Percentiles rank a stretch among this genome's conserved stretches.
Conservation (phyloP, 345 rosid species). For the Eucalyptus marginata region DNA sequence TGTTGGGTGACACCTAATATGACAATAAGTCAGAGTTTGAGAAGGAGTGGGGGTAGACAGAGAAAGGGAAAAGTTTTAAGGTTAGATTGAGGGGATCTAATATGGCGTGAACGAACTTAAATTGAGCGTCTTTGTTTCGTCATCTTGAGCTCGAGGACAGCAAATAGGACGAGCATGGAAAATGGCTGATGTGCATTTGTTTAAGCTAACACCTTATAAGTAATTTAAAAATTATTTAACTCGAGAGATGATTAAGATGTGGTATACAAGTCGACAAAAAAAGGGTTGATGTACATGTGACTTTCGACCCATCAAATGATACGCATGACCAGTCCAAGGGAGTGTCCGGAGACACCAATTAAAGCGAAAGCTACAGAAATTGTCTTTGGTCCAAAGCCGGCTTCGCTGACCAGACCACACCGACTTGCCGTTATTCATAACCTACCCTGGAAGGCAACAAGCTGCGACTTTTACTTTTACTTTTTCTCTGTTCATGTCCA, state of each 20-base stretch:
- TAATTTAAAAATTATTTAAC: not conserved
- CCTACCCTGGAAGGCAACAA: not conserved
- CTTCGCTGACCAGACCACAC: not conserved
- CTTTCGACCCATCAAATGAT: not conserved
- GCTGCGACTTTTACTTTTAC: not conserved
- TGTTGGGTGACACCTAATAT: not conserved
- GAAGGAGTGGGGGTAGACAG: not conserved
- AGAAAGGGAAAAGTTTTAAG: not conserved
- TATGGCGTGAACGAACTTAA: not conserved
- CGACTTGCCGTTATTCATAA: not conserved
- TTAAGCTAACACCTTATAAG: not conserved
- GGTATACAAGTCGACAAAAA: not conserved
- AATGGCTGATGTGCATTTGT: not conserved
- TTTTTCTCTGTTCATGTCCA: not conserved
- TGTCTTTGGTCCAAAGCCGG: not conserved
- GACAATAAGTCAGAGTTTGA: not conserved
- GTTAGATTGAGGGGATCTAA: not conserved
- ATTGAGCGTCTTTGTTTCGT: not conserved
- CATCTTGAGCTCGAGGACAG: not conserved
- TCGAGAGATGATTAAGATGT: not conserved
- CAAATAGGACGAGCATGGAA: not conserved
- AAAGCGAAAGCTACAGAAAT: not conserved
- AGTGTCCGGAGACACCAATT: not conserved
- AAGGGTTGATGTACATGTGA: not conserved
- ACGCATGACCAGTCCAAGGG: not conserved